Evolutionary conservation across 164 flowering plant genomes (phyloP).

Genomic region (Liquidambar formosana): DNA sequence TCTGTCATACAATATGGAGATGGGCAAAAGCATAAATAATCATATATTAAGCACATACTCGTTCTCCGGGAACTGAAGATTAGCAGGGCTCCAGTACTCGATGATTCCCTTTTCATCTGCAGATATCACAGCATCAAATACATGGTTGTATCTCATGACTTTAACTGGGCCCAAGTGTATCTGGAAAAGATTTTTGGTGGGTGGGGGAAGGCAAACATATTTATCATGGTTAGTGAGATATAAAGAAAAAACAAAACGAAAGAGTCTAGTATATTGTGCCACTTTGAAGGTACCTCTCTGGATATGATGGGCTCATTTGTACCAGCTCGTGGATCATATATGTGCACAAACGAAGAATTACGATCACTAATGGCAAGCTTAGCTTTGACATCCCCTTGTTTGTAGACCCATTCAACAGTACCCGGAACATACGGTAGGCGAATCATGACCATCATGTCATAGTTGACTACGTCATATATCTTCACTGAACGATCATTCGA

Average conservation of each 20-base stretch:
- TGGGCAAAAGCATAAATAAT: neutral
- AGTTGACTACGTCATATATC: conserved; percentile 96
- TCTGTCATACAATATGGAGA: no score
- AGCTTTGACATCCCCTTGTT: conserved; percentile 90
- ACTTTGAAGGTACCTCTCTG: conserved; percentile 54
- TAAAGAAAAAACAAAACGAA: neutral
- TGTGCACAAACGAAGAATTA: conserved; percentile 69
- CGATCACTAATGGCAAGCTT: conserved; percentile 89
- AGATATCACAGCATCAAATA: conserved; percentile 75
- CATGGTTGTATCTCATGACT: conserved; percentile 80
- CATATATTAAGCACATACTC: conserved; percentile 42
- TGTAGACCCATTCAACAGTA: conserved; percentile 89
- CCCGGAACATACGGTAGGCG: conserved; percentile 84
- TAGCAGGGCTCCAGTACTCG: conserved; percentile 85
- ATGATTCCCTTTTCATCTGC: conserved; percentile 81
- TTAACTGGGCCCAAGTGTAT: conserved; percentile 78
- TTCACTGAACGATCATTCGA: conserved; percentile 86
- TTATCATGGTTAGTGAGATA: conserved; percentile 1
- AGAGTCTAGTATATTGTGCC: neutral
- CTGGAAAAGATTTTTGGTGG: conserved; percentile 35
- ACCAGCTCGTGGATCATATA: conserved; percentile 89
- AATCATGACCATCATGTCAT: conserved; percentile 99
- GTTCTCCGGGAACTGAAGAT: conserved; percentile 78
- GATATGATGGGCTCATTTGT: conserved; percentile 83
- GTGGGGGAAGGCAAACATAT: neutral